Base-by-base conservation (phyloP, 1,284 basidiomycete genomes). In the Taiwanofungus camphoratus region DNA sequence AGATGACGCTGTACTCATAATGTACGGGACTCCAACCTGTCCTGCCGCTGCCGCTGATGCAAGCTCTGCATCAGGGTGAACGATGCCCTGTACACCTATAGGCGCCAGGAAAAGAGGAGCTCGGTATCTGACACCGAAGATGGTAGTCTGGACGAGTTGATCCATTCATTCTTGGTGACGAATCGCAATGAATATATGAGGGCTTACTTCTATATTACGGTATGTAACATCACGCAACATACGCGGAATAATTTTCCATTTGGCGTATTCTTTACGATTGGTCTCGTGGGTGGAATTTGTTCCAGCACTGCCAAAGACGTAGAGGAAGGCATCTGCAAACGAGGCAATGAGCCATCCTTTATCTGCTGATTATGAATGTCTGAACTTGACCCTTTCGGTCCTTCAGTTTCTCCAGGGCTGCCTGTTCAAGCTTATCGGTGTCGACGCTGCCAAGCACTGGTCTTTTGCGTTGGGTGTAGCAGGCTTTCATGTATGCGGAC, bases 171-270 rank as follows among this genome's bases (percentile, higher is more conserved):
- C n/a, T n/a, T n/a, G n/a, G n/a, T n/a, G n/a, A n/a, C n/a, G n/a
- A n/a, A n/a, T n/a, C n/a, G n/a, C n/a, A n/a, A n/a, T n/a, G n/a
- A n/a, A n/a, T n/a, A n/a, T n/a, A n/a, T n/a, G n/a, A 15, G 31
- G 11, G 45, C 58, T 31, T 54, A 82, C 83, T 59, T 82, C 76
- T 12, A 89, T 66, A 50, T 68, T 76, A 15, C 87, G 75, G 7
- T 62, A 57, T 2, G 78, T 79, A 0, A 76, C 80, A 52, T 88
- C 69, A n/a, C 79, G 76, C 34, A 91, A 71, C 84, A 91, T 83
- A 4, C 84, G 77, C 2, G 89, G 88, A 15, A 86, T 67, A 53
- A 87, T 79, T 32, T 70, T 73, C 67, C 73, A 87, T 49, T 70
- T 73, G 30, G 74, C 65, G 43, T 87, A 72, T 2, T 74, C 79